phyloP scores from a whole-genome alignment of 176 grass and related monocot genomes.

The Zoysia japonica region DNA sequence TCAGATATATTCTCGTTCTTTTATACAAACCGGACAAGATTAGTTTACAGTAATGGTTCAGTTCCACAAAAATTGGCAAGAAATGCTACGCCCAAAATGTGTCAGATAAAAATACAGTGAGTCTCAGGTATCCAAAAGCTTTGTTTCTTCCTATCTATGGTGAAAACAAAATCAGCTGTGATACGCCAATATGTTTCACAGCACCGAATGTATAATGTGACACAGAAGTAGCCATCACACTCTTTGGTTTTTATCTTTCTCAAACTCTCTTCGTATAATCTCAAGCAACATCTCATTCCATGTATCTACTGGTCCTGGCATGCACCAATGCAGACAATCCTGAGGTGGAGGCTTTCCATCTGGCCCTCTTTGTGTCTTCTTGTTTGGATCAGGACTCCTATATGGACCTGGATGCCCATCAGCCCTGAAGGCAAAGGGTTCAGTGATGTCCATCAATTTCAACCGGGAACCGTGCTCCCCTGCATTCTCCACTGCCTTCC shows the following conservation, averaged over 20 bases:
- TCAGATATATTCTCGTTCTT: neutral
- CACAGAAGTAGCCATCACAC: neutral
- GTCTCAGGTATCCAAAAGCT: conserved; percentile 28
- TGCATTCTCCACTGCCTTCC: conserved; percentile 58
- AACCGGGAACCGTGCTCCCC: conserved; percentile 50
- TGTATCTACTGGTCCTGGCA: conserved; percentile 87
- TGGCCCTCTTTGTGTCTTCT: conserved; percentile 83
- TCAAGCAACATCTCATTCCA: conserved; percentile 96
- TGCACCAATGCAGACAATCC: conserved; percentile 97
- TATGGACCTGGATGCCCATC: conserved; percentile 96
- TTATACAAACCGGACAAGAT: neutral
- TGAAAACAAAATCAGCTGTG: conserved; percentile 24
- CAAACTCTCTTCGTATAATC: conserved; percentile 67
- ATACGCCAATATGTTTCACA: neutral
- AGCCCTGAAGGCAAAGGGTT: conserved; percentile 67
- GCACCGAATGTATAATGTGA: neutral
- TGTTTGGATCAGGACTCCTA: conserved; percentile 81
- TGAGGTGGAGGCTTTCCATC: conserved; percentile 88
- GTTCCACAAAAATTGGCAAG: conserved; percentile 1
- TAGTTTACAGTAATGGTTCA: neutral
- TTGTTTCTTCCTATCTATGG: conserved; percentile 28
- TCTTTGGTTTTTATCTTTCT: conserved; percentile 48
- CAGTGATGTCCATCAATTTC: conserved; percentile 89
- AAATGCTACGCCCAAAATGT: conserved; percentile 12
- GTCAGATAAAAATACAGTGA: conserved; percentile 29